Evolutionary conservation across 768 basidiomycete species (phyloP).

Genomic region (Leccinum subgranulosum): DNA sequence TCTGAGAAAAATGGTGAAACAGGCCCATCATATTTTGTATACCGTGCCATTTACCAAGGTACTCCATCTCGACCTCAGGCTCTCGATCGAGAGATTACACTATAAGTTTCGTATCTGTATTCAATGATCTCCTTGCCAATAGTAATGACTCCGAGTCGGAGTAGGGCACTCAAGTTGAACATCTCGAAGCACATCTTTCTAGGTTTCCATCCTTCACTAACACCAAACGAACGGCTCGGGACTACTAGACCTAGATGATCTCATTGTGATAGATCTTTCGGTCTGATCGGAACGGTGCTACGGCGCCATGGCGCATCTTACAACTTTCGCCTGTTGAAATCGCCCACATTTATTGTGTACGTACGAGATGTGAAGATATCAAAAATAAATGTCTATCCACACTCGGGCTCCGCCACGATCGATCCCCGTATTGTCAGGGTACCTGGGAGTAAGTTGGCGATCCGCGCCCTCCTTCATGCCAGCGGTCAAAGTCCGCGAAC

Average conservation of each 20-base stretch:
- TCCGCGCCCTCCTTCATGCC: constrained; percentile 7
- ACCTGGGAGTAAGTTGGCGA: constrained; percentile 10
- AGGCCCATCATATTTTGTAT: not conserved
- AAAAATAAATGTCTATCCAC: constrained; percentile 1
- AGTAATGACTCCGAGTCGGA: not conserved
- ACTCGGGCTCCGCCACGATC: not conserved
- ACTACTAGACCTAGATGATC: not conserved
- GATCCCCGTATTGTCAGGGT: not conserved
- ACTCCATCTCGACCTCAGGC: too few relatives aligned
- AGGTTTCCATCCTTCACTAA: not conserved
- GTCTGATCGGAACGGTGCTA: constrained; percentile 1
- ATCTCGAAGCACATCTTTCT: not conserved
- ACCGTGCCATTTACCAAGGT: too few relatives aligned
- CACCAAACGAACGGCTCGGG: not conserved
- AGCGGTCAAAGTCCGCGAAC: constrained; percentile 9
- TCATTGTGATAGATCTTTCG: not conserved
- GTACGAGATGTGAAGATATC: not conserved
- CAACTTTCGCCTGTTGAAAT: not conserved
- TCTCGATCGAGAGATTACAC: too few relatives aligned
- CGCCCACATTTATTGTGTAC: not conserved
- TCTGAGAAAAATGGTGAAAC: not conserved
- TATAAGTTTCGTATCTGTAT: too few relatives aligned
- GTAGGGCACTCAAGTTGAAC: not conserved
- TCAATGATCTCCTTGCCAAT: not conserved
- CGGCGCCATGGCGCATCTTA: not conserved